These are phyloP conservation scores for Yamadazyma aaseri DNA, from an alignment of 1,139 yeast genomes.

Conservation along the genomic window DNA sequence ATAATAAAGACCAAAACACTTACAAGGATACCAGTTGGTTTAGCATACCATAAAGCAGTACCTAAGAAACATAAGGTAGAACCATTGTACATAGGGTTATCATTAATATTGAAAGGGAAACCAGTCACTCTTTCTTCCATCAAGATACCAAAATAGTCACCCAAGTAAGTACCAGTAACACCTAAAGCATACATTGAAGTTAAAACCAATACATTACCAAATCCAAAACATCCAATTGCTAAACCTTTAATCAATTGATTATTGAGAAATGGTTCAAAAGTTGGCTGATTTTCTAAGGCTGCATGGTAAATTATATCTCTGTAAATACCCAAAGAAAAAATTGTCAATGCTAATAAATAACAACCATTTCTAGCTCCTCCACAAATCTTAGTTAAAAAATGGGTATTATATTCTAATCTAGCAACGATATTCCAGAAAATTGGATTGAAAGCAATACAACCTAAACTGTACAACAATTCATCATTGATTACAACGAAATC, in stretches of 20 bases:
- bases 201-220: slow-evolving; percentile 78
- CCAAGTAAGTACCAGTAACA: slow-evolving; percentile 92
- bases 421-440: slow-evolving; percentile 95
- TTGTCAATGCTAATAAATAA: slow-evolving; percentile 75
- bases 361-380: slow-evolving; percentile 77
- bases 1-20: slow-evolving; percentile 71
- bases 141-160: slow-evolving; percentile 95
- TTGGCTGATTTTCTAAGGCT: slow-evolving; percentile 52
- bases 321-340: slow-evolving; percentile 78
- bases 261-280: slow-evolving; percentile 49
- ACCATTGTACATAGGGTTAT: slow-evolving; percentile 97
- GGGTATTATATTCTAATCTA: slow-evolving; percentile 75
- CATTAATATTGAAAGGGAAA: slow-evolving; percentile 87
- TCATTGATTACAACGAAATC: slow-evolving; percentile 15
- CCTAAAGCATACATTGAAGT: slow-evolving; percentile 94
- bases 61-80: slow-evolving; percentile 87
- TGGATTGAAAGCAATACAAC: slow-evolving; percentile 78
- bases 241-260: slow-evolving; percentile 31
- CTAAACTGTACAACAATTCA: slow-evolving; percentile 16
- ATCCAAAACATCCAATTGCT: slow-evolving; percentile 44
- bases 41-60: slow-evolving; percentile 82
- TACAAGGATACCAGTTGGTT: slow-evolving; percentile 82
- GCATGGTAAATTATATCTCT: slow-evolving; percentile 76
- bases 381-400: slow-evolving; percentile 67
- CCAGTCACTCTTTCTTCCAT: slow-evolving; percentile 90